These are phyloP conservation scores for Lachancea fermentati DNA, from an alignment of 805 yeast genomes.

Conservation along the genomic window DNA sequence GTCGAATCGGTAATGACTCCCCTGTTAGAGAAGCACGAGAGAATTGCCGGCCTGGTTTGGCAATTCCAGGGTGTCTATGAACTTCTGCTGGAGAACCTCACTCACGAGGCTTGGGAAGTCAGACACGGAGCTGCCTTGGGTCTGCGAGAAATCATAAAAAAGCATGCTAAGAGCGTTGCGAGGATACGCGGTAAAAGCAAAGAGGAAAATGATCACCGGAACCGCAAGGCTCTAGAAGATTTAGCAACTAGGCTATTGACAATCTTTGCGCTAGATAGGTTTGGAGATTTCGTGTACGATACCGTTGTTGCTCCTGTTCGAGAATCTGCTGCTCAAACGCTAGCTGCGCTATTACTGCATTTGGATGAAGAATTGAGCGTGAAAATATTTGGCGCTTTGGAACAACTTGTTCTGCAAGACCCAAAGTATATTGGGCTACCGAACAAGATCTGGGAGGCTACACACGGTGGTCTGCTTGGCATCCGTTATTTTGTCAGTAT, in stretches of 20 bases:
- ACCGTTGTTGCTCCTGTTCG: constrained; percentile 98
- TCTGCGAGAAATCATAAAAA: constrained; percentile 63
- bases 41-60: constrained; percentile 77
- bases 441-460: constrained; percentile 83
- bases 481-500: constrained; percentile 87
- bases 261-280: constrained; percentile 85
- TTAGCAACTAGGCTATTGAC: constrained; percentile 79
- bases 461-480: constrained; percentile 97
- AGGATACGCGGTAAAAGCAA: constrained; percentile 58
- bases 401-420: constrained; percentile 65
- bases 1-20: constrained; percentile 75
- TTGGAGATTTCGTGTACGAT: constrained; percentile 95
- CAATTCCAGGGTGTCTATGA: constrained; percentile 92
- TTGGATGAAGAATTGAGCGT: constrained; percentile 50
- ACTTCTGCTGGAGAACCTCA: constrained; percentile 67
- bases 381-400: constrained; percentile 59
- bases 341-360: constrained; percentile 84
- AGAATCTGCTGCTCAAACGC: constrained; percentile 91
- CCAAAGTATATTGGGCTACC: constrained; percentile 34
- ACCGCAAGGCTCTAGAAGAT: constrained; percentile 74
- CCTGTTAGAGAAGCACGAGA: constrained; percentile 62
- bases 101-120: constrained; percentile 85
- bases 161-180: constrained; percentile 84
- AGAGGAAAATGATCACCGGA: constrained; percentile 59
- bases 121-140: constrained; percentile 97